Base-by-base conservation (phyloP, 148 eudicot genomes). In the Vaccinium macrocarpon region DNA sequence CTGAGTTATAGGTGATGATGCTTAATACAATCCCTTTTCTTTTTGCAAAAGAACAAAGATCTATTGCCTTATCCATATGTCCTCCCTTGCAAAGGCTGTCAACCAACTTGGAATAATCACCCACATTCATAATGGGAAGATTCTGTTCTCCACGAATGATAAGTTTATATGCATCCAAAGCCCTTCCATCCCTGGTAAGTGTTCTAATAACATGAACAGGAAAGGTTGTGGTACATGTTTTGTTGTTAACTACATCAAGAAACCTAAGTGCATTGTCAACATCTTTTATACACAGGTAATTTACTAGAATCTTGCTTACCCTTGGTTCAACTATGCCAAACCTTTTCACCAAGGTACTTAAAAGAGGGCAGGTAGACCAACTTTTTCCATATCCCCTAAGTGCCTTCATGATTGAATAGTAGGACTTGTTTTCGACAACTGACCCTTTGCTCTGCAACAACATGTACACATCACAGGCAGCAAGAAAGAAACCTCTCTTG, bases 1-100 rank as follows among this genome's bases (percentile, higher is more conserved):
- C 86, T 61, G 93, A 86, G 88, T 97, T 93, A 85, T 95, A 97
- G 3, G 92, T 87, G 52, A 95, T 89, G 73, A 97, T 91, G 85
- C 85, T 90, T 79, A 93, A 92, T n/a, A 71, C 25, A 79, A 91
- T 86, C 72, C 93, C 98, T 72, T 82, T 91, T 71, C 89, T 90
- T 83, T 90, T 88, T 9, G 91, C 94, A 70, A 92, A 89, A 83
- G 57, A 38, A 88, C 95, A 93, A 19, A 97, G 82, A 88, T 90
- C 87, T 80, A 97, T 82, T 52, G 99, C 98, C 88, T 93, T 93
- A n/a, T 88, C 88, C 51, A 97, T 77, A 82, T 89, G 87, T 68
- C 92, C 94, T 88, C 59, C 92, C 88, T 95, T 95, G 90, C 98
- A 91, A 55, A 97, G 97, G 73, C 96, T 89, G 82, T 97, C 93